Conservation (phyloP, 2,329 filamentous ascomycete species). For the Fusarium annulatum region DNA sequence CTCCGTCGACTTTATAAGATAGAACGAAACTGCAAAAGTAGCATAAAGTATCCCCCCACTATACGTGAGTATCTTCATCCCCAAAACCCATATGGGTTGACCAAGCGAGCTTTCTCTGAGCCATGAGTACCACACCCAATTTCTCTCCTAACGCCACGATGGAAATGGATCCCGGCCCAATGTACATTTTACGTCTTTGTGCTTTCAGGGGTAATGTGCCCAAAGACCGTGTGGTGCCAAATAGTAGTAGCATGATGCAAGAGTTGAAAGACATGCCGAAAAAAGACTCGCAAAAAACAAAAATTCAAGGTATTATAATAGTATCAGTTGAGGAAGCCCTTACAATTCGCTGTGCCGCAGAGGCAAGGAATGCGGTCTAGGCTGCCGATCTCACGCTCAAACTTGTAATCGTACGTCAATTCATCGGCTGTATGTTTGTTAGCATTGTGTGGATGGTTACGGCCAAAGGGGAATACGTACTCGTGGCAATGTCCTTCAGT, state of each 20-base stretch:
- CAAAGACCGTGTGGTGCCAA: slow-evolving; percentile 1
- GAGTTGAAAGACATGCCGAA: not conserved
- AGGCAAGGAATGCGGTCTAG: slow-evolving; percentile 97
- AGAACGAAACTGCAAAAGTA: slow-evolving; percentile 5
- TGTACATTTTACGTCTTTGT: slow-evolving; percentile 27
- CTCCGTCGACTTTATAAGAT: not conserved
- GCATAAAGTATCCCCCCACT: not conserved
- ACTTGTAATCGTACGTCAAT: slow-evolving; percentile 99
- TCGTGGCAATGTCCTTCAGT: slow-evolving; percentile 91
- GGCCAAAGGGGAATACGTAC: slow-evolving; percentile 66
- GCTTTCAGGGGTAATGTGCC: slow-evolving; percentile 5
- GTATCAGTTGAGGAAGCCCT: slow-evolving; percentile 94
- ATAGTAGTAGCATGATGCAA: slow-evolving; percentile 9
- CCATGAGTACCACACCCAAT: not conserved
- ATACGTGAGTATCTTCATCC: not conserved
- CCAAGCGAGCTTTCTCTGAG: slow-evolving; percentile 18
- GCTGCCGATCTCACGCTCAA: slow-evolving; percentile 95
- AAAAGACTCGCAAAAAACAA: slow-evolving; percentile 17
- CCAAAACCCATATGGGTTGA: slow-evolving; percentile 12
- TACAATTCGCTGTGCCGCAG: slow-evolving; percentile 94
- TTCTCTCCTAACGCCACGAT: slow-evolving; percentile 36
- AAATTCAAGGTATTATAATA: slow-evolving; percentile 28
- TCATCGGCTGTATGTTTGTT: slow-evolving; percentile 80
- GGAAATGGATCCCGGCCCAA: slow-evolving; percentile 33
- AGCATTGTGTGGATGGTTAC: slow-evolving; percentile 1